These are phyloP conservation scores for Apiospora phragmitis DNA, from an alignment of 2,329 filamentous ascomycete genomes.

Conservation along the genomic window DNA sequence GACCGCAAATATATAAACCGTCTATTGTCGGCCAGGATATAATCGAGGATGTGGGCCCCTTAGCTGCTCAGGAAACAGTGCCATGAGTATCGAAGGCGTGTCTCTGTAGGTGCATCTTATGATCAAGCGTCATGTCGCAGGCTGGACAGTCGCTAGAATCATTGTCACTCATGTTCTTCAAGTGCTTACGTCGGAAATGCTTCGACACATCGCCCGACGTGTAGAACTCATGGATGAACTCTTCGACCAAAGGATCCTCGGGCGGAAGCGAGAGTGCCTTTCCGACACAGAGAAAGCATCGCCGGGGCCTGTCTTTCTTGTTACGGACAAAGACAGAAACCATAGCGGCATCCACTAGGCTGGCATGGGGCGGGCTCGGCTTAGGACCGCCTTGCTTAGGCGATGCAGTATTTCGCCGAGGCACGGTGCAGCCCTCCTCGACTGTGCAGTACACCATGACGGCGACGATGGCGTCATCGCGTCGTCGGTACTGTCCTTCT, in stretches of 20 bases:
- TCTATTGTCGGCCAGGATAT: neutral
- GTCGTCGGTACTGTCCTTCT: constrained; percentile 16
- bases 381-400: neutral
- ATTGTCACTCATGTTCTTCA: neutral
- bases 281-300: constrained; percentile 11
- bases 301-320: constrained; percentile 8
- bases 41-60: neutral
- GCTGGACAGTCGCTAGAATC: neutral
- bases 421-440: constrained; percentile 7
- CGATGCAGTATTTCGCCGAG: neutral
- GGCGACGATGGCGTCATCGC: constrained; percentile 17
- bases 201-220: constrained; percentile 11
- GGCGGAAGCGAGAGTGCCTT: neutral
- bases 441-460: constrained; percentile 17
- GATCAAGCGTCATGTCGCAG: neutral
- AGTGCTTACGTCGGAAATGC: constrained; percentile 9
- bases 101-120: constrained; percentile 12
- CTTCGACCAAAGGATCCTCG: constrained; percentile 3
- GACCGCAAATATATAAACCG: neutral
- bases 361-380: neutral
- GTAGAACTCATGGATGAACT: constrained; percentile 11
- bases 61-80: constrained; percentile 4
- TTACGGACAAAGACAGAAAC: constrained; percentile 8
- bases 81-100: constrained; percentile 1
- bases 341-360: neutral